Conservation (phyloP, 129 eudicot genomes). For the Flaveria bidentis region DNA sequence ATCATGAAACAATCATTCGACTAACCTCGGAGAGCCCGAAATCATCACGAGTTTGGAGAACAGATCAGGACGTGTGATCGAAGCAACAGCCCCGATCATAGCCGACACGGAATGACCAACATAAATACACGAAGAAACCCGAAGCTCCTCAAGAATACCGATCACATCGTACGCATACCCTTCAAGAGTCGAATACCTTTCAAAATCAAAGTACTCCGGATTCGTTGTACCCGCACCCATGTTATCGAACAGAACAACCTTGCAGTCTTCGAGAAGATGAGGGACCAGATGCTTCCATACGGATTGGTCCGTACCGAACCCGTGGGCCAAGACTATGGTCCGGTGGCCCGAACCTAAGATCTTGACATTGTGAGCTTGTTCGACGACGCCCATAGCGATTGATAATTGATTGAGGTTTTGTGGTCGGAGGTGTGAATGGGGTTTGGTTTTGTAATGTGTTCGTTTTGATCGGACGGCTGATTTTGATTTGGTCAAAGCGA, state of each 20-base stretch:
- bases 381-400: conserved; percentile 69
- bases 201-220: conserved; percentile 90
- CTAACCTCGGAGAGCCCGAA: conserved; percentile 85
- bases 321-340: conserved; percentile 74
- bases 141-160: conserved; percentile 73
- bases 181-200: conserved; percentile 63
- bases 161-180: conserved; percentile 80
- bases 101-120: conserved; percentile 96
- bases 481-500: conserved; percentile 16
- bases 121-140: conserved; percentile 54
- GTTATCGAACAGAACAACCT: conserved; percentile 70
- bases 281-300: conserved; percentile 97
- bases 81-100: conserved; percentile 78
- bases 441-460: conserved; percentile 27
- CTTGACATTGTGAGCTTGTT: conserved; percentile 85
- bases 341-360: conserved; percentile 62
- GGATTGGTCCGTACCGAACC: conserved; percentile 95
- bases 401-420: background rate
- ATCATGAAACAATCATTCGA: conserved; percentile 5
- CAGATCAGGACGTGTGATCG: conserved; percentile 78
- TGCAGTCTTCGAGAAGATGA: conserved; percentile 63
- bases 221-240: conserved; percentile 96
- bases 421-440: background rate
- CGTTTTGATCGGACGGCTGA: conserved; percentile 37
- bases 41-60: conserved; percentile 59